Base-by-base conservation (phyloP, 2,329 filamentous ascomycete genomes). In the Aspergillus tamarii region DNA sequence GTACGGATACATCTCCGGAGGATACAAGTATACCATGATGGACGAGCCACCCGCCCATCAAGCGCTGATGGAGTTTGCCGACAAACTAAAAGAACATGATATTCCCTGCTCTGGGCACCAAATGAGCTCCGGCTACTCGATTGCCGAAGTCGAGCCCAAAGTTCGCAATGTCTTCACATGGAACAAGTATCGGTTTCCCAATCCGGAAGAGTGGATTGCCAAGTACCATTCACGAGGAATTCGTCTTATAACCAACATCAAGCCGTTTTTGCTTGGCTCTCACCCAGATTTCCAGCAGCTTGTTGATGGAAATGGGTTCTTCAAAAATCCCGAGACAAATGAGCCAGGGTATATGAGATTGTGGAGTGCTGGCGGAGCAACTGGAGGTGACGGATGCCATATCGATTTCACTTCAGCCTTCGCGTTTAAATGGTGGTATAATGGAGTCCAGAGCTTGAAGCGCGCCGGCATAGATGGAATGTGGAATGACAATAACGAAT, bases 401-500 rank as follows among this genome's bases (percentile, higher is more conserved):
- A 86, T 92, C 53, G 90, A 92, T 74, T 92, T 92, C 68, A 91
- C 89, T 0, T 91, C 88, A 0, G 80, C 85, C 26, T 84, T 84
- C 0, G 89, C 88, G 0, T 92, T 87, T 70, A 79, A 87, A 19
- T 92, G 89, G 88, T 92, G 90, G 90, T 89, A 87, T 64, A 81
- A 90, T 0, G 89, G 90, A 1, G 86, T 91, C 10, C 84, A 85
- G 63, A 84, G 83, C 57, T 81, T 92, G 1, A 87, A 87, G 60
- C 78, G 85, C 30, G 78, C 86, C 10, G 89, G 89, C 1, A 89
- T 92, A 61, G 89, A 91, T 67, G 89, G 84, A 55, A 91, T 92
- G 78, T 92, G 90, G 90, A 92, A 92, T 67, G 90, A 92, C 73
- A 92, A 92, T 76, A 92, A 92, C 68, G 90, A 92, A 74, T 92